Evolutionary conservation across 2,329 filamentous ascomycete species (phyloP), one percentile per base, ranked within the genome.

Genomic region (Penicillium sp.): DNA sequence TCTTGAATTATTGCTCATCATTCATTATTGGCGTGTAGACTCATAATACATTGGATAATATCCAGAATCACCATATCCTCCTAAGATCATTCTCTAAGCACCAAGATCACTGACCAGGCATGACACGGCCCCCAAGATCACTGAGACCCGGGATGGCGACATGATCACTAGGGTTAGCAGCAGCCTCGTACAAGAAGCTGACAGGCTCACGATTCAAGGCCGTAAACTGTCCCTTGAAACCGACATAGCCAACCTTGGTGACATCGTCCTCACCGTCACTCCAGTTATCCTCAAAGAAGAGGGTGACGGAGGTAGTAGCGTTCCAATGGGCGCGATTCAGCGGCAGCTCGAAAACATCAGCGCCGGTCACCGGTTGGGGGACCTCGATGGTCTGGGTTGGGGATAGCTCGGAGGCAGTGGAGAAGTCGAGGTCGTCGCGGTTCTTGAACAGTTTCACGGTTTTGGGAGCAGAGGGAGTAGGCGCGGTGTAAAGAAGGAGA

Each of bases 241-340:
- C 93, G 46, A 97, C 54, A 70, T 96, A 98, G 51, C 77, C 83
- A 1, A 97, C 67, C 40, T 82, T 78, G 36, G 87, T 91, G 45
- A 85, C 82, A 45, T 94, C 87, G 63, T 90, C 87, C 11, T 89
- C 86, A 0, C 82, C 88, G 39, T 81, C 79, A 58, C 82, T 79
- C 69, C 91, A 95, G 65, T 97, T 98, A 66, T 96, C 88, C 60
- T 87, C 85, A 59, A 97, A 86, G 74, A 97, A 97, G 40, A 98
- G 75, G 11, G 84, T 82, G 51, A 98, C 74, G 16, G 79, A 84
- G 39, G 87, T 85, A n/a, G 90, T 89, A 22, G 84, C 86, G 57
- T 86, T 88, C 77, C 96, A 98, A 18, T 87, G 76, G 3, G 88
- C 88, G n/a, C 93, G 81, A 69, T 87, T 89, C 26, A 98, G 84